Evolutionary conservation across 495 filamentous ascomycete genomes (phyloP), one percentile per base, ranked within the genome.

Genomic region (Emericellopsis terricola): DNA sequence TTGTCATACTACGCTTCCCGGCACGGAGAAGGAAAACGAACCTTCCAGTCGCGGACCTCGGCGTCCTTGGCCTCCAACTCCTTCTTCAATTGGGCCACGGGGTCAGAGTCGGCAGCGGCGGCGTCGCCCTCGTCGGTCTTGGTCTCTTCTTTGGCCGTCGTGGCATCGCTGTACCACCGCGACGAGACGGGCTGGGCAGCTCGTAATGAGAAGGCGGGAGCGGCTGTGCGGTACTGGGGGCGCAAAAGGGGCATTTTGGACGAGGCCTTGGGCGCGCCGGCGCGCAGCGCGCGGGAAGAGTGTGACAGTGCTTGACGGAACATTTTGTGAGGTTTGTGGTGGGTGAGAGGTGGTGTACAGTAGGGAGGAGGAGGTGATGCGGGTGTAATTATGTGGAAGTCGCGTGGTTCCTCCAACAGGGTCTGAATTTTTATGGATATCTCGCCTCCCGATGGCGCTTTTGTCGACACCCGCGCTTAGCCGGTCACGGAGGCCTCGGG

Each of bases 21-120:
- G n/a, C n/a, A n/a, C n/a, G n/a, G n/a, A n/a, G n/a, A n/a, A n/a
- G n/a, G n/a, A n/a, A n/a, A n/a, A n/a, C n/a, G n/a, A n/a, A 93
- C 89, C 73, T 93, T 96, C 54, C 86, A 64, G 30, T 93, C 83
- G 41, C 79, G 56, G 21, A 73, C 68, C 50, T 96, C 86, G 52
- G 73, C 77, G 28, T 80, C 74, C 65, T 86, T 91, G 31, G 71
- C 65, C 53, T 93, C 84, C 7, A 93, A 53, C 63, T 92, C 75
- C 51, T 71, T 68, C 49, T 59, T 60, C 15, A 69, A 43, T 19
- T 62, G 44, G 11, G 57, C 59, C 21, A 52, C 54, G 11, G 20
- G 36, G 29, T 48, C 42, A 8, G 46, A 43, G 20, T 35, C 51
- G 15, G 51, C 52, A 28, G 49, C 43, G 6, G 40, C n/a, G 41